These are phyloP conservation scores for Aspergillus fumigatiaffinis DNA, from an alignment of 2,329 filamentous ascomycete genomes.

Conservation along the genomic window DNA sequence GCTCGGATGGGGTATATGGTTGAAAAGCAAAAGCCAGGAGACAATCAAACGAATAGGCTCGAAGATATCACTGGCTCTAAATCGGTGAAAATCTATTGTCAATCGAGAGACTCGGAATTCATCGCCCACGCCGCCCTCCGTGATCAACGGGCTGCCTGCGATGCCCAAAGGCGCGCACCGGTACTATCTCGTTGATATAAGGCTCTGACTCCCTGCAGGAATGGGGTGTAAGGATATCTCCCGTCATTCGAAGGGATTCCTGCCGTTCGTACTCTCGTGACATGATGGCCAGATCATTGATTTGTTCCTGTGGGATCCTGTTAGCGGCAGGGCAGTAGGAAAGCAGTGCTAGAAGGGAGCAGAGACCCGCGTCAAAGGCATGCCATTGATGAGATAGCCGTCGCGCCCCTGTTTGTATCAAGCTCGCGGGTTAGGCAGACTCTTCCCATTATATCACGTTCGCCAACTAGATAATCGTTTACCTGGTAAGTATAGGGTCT, in stretches of 20 bases:
- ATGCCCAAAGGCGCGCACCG: conserved; percentile 27
- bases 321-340: conserved; percentile 5
- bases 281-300: conserved; percentile 46
- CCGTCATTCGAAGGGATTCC: conserved; percentile 43
- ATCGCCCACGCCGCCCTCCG: conserved; percentile 26
- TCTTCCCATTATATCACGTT: conserved; percentile 1
- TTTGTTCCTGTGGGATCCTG: conserved; percentile 40
- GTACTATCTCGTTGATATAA: conserved; percentile 44
- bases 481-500: conserved; percentile 48
- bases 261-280: conserved; percentile 47
- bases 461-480: conserved; percentile 11
- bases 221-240: conserved; percentile 18
- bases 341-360: not conserved
- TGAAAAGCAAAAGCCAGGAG: not conserved
- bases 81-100: not conserved
- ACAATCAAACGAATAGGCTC: not conserved
- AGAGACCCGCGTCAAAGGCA: conserved; percentile 44
- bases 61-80: conserved; percentile 2
- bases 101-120: not conserved
- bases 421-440: conserved; percentile 21
- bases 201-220: conserved; percentile 27
- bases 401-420: conserved; percentile 40
- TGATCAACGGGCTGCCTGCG: conserved; percentile 26
- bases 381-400: conserved; percentile 46
- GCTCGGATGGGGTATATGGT: not conserved